These are phyloP conservation scores for Penstemon barbatus DNA, from an alignment of 257 asterid species.

Conservation along the genomic window DNA sequence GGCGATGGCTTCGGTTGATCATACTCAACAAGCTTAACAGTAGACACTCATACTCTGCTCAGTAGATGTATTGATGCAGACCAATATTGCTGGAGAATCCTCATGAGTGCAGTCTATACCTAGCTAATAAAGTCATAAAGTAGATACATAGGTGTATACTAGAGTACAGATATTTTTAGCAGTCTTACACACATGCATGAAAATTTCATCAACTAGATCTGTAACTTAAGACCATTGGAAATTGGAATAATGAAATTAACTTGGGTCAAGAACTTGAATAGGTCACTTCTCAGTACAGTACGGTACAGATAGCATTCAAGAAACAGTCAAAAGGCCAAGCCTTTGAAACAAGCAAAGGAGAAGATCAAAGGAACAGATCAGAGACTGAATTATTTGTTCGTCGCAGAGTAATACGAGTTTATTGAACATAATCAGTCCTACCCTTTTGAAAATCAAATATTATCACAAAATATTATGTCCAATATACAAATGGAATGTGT, in stretches of 20 bases:
- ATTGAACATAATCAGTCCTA: not conserved
- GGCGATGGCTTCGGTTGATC: not conserved
- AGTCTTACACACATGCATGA: conserved; percentile 12
- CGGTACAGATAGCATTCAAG: too few species aligned
- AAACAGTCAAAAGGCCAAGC: too few species aligned
- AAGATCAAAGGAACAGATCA: too few species aligned
- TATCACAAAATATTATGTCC: not conserved
- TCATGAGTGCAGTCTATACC: conserved; percentile 29
- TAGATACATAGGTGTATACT: conserved; percentile 21
- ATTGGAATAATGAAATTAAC: not conserved
- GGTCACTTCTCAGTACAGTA: not conserved
- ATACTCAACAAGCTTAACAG: conserved; percentile 18
- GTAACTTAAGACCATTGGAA: not conserved
- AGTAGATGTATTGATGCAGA: conserved; percentile 36
- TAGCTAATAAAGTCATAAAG: conserved; percentile 30
- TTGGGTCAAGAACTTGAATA: not conserved
- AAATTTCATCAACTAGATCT: not conserved
- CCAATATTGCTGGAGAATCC: conserved; percentile 8
- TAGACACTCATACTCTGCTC: conserved; percentile 26
- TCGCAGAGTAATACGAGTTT: not conserved
- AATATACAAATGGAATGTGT: conserved; percentile 15
- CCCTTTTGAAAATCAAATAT: not conserved
- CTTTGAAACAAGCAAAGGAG: too few species aligned
- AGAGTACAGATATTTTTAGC: conserved; percentile 10
- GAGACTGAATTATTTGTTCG: not conserved